A percentile compares a stretch with the other conserved stretches of the same genome.
These are phyloP conservation scores for Articulospora tetracladia DNA, from an alignment of 495 filamentous ascomycete genomes.

Conservation along the genomic window DNA sequence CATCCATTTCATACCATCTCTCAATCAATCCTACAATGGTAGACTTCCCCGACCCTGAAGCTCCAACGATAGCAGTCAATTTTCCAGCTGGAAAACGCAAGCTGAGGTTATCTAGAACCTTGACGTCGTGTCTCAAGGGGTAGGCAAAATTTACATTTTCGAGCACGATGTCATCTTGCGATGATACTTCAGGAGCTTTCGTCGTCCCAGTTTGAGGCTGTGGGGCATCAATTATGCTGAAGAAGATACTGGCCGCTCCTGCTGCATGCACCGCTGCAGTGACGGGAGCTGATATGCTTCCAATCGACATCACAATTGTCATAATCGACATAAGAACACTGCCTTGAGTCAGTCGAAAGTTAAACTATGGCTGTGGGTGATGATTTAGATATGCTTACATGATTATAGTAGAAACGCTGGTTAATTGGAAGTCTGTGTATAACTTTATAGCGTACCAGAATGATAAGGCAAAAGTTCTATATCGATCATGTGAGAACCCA, in stretches of 20 bases:
- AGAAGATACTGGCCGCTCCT: constrained; percentile 48
- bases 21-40: constrained; percentile 63
- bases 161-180: constrained; percentile 52
- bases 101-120: constrained; percentile 49
- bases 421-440: constrained; percentile 34
- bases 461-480: constrained; percentile 25
- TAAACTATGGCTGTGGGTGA: too few species aligned
- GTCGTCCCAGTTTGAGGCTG: constrained; percentile 38
- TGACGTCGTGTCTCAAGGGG: constrained; percentile 56
- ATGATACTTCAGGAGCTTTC: constrained; percentile 35
- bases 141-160: constrained; percentile 61
- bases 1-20: constrained; percentile 46
- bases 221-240: constrained; percentile 51
- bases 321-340: constrained; percentile 53
- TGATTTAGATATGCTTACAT: constrained; percentile 23
- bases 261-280: constrained; percentile 46
- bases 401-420: constrained; percentile 38
- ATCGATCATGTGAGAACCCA: not conserved
- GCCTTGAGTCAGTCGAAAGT: not conserved
- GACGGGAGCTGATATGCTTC: constrained; percentile 45
- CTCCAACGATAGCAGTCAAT: constrained; percentile 78
- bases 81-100: constrained; percentile 68
- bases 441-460: constrained; percentile 51
- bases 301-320: constrained; percentile 48
- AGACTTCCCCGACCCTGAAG: constrained; percentile 68